Percentiles rank a stretch among this genome's conserved stretches.
These are phyloP conservation scores for Akanthomyces uredinophilus DNA, from an alignment of 2,329 filamentous ascomycete genomes.

Conservation along the genomic window DNA sequence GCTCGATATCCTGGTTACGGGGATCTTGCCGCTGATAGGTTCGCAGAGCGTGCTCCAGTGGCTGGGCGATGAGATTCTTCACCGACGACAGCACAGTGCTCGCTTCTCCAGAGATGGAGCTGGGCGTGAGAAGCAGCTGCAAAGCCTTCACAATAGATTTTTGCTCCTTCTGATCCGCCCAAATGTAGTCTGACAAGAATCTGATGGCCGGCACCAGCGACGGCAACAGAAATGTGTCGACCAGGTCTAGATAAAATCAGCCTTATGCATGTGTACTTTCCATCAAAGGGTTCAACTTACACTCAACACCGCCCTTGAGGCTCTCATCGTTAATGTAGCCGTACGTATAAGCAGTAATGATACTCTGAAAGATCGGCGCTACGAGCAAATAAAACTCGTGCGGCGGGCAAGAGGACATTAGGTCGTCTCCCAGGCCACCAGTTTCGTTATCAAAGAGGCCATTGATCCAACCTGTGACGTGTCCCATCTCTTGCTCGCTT, in stretches of 20 bases:
- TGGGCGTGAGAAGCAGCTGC: conserved; percentile 65
- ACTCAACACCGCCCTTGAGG: conserved; percentile 71
- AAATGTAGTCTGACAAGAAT: conserved; percentile 67
- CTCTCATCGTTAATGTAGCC: conserved; percentile 62
- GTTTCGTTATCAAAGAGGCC: conserved; percentile 72
- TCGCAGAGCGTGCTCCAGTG: conserved; percentile 61
- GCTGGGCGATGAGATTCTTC: conserved; percentile 64
- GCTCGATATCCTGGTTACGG: conserved; percentile 63
- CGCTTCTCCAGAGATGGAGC: conserved; percentile 66
- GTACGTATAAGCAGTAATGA: conserved; percentile 62
- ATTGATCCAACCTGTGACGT: conserved; percentile 69
- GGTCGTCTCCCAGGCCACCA: conserved; percentile 68
- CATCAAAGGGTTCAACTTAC: conserved; percentile 38
- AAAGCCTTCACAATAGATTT: conserved; percentile 67
- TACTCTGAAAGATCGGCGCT: conserved; percentile 71
- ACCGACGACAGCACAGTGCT: conserved; percentile 65
- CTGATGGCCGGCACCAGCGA: conserved; percentile 68
- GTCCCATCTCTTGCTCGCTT: conserved; percentile 56
- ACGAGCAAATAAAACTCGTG: conserved; percentile 78
- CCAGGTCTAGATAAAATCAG: conserved; percentile 50
- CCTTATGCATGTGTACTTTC: neutral
- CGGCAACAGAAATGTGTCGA: conserved; percentile 76
- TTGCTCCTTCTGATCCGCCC: conserved; percentile 60
- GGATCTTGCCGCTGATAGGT: conserved; percentile 63
- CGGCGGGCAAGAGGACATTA: conserved; percentile 76